A percentile compares a stretch with the other conserved stretches of the same genome.
These are phyloP conservation scores for Wickerhamiella shivajii DNA, from an alignment of 805 yeast species.

Conservation along the genomic window DNA sequence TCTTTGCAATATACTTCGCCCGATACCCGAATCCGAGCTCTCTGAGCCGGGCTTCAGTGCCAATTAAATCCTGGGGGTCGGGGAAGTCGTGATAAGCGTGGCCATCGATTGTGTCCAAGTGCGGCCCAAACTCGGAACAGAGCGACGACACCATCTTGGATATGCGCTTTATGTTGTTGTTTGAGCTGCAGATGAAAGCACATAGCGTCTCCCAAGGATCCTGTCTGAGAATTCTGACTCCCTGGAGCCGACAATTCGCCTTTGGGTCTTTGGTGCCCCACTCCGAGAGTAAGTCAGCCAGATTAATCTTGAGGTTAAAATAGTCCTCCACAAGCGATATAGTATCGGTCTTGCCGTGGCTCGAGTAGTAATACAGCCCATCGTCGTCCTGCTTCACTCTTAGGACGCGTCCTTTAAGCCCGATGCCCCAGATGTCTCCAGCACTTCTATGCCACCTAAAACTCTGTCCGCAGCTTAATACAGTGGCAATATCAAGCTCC, in stretches of 20 bases:
- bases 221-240: conserved; percentile 75
- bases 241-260: conserved; percentile 35
- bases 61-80: conserved; percentile 36
- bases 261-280: conserved; percentile 41
- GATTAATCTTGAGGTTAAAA: conserved; percentile 47
- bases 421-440: conserved; percentile 39
- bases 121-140: conserved; percentile 55
- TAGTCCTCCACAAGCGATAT: conserved; percentile 43
- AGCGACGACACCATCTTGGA: conserved; percentile 80
- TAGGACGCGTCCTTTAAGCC: conserved; percentile 44
- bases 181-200: conserved; percentile 89
- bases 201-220: conserved; percentile 95
- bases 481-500: conserved; percentile 25
- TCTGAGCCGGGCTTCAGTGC: conserved; percentile 34
- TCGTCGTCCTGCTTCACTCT: conserved; percentile 46
- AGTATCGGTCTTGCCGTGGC: conserved; percentile 19
- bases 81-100: conserved; percentile 63
- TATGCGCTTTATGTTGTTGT: conserved; percentile 86
- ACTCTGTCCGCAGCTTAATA: conserved; percentile 74
- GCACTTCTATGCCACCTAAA: conserved; percentile 61
- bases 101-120: conserved; percentile 39
- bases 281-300: conserved; percentile 37
- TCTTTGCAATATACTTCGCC: conserved; percentile 71
- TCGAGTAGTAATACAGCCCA: conserved; percentile 33
- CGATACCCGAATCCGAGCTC: conserved; percentile 66